Evolutionary conservation across 2,329 filamentous ascomycete genomes (phyloP), one percentile per base, ranked within the genome.

Genomic region (Fusarium sp.): DNA sequence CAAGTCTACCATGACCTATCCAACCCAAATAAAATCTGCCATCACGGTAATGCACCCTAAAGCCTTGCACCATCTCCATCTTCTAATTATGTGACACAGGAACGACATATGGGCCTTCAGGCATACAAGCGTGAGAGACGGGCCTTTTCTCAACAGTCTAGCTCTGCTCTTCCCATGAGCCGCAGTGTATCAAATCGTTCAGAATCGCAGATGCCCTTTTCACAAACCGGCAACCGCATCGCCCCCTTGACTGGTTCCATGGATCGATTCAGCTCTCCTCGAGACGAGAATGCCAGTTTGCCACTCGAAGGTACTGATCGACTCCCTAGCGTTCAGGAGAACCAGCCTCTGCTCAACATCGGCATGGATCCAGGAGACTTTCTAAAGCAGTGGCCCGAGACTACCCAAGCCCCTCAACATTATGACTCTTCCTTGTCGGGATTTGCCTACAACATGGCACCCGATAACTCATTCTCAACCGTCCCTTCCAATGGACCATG

Each of bases 151-250:
- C 72, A 73, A 39, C 71, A 74, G 50, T 61, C 68, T 1, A 54
- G 71, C 11, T 58, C 70, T 9, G 71, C 74, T 1, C 72, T 76
- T 27, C 71, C 72, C 58, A 83, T 82, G 80, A 74, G 76, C 65
- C 79, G 80, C 52, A 77, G 73, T 49, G 70, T 72, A 13, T 82
- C 80, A 35, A 78, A 73, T 62, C 72, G 75, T 29, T 79, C 79
- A 9, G 75, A 77, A 23, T 68, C 71, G 35, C 63, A 75, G 25
- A 76, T 75, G 42, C 76, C 78, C 32, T 80, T 80, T 71, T 56
- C 70, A 62, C 65, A 69, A 49, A 73, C 69, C 31, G 69, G 70
- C 42, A 66, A 63, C 45, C 72, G 72, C 50, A 71, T 78, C 61
- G 73, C 76, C 4, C 66, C 70, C 13, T 52, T 71, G 23, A 69